A percentile compares a stretch with the other conserved stretches of the same genome.
Evolutionary conservation across 2,329 filamentous ascomycete species (phyloP).

Genomic region (Orbilia ellipsospora): DNA sequence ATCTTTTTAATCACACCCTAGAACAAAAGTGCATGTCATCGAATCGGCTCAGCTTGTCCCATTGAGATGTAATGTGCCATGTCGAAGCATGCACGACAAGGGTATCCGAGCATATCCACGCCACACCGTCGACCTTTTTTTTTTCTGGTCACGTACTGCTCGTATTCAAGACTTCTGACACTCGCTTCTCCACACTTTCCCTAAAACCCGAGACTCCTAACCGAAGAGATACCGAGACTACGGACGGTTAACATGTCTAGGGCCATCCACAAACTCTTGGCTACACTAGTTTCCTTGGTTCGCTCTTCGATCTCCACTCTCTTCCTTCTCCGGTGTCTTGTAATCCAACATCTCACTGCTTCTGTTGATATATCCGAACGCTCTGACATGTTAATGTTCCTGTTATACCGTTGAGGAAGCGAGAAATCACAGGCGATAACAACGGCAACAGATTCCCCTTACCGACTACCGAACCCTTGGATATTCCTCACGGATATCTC

Average conservation of each 20-base stretch:
- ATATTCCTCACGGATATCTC: not conserved
- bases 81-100: slow-evolving; percentile 41
- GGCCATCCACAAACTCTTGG: slow-evolving; percentile 25
- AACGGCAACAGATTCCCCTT: not conserved
- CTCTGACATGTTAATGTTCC: not conserved
- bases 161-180: slow-evolving; percentile 29
- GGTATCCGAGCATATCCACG: slow-evolving; percentile 21
- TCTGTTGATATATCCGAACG: slow-evolving; percentile 1
- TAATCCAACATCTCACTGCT: slow-evolving; percentile 15
- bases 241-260: slow-evolving; percentile 36
- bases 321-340: not conserved
- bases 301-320: not conserved
- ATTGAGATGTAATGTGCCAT: slow-evolving; percentile 51
- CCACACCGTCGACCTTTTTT: too few relatives aligned
- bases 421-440: not conserved
- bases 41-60: slow-evolving; percentile 51
- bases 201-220: slow-evolving; percentile 48
- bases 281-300: slow-evolving; percentile 20
- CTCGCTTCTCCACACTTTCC: slow-evolving; percentile 42
- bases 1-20: slow-evolving; percentile 33
- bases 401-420: not conserved
- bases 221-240: slow-evolving; percentile 47
- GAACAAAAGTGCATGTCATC: slow-evolving; percentile 52
- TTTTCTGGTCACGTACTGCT: slow-evolving; percentile 38
- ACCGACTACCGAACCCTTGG: slow-evolving; percentile 28